phyloP scores from a whole-genome alignment of 495 filamentous ascomycete genomes.

The Mycothermus thermophilus region DNA sequence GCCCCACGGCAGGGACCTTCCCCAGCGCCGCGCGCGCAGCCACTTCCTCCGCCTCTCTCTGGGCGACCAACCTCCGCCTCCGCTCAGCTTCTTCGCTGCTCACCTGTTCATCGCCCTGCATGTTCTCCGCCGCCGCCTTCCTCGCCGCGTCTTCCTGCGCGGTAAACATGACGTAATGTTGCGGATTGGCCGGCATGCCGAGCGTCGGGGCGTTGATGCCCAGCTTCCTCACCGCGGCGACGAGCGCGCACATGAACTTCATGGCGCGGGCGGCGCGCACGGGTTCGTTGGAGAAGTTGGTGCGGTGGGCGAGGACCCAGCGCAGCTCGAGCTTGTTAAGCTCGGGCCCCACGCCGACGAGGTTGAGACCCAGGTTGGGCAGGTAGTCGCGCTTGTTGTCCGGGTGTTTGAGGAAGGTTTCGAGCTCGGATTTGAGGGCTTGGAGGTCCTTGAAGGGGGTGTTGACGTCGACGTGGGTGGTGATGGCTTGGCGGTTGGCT shows the following conservation, averaged over 20 bases:
- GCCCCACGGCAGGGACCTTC: constrained; percentile 7
- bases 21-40: constrained; percentile 7
- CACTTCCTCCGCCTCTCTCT: constrained; percentile 7
- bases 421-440: constrained; percentile 49
- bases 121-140: constrained; percentile 27
- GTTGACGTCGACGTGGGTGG: constrained; percentile 49
- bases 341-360: constrained; percentile 51
- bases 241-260: constrained; percentile 71
- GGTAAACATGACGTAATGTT: constrained; percentile 37
- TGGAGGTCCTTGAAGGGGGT: constrained; percentile 62
- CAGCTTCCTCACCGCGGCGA: constrained; percentile 54
- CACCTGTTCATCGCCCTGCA: constrained; percentile 2
- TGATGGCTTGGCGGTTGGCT: constrained; percentile 58
- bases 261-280: constrained; percentile 55
- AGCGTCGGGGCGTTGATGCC: constrained; percentile 50
- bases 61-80: constrained; percentile 3
- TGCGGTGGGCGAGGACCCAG: constrained; percentile 41
- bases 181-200: constrained; percentile 37
- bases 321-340: constrained; percentile 59
- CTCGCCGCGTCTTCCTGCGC: constrained; percentile 38
- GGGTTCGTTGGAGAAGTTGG: constrained; percentile 67
- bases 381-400: constrained; percentile 69
- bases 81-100: constrained; percentile 4
- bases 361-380: constrained; percentile 46
- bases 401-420: constrained; percentile 41